Base-by-base conservation (phyloP, 495 filamentous ascomycete species). In the Neurospora hispaniola region DNA sequence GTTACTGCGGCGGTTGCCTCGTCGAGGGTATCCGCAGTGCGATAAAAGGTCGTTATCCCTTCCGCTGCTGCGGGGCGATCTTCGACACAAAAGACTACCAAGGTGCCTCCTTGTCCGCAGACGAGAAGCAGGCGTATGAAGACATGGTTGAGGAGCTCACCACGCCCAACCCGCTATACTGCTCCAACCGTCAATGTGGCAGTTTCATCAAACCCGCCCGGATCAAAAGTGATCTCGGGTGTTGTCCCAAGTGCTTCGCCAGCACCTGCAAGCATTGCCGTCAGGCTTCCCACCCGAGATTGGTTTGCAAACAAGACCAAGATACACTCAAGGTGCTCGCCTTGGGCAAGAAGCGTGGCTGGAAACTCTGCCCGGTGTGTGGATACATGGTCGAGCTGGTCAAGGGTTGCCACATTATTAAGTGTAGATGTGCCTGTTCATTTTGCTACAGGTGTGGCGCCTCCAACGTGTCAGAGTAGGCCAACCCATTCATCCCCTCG, bases 331-430 rank as follows among this genome's bases (percentile, higher is more conserved):
- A 69, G 38, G 27, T 73, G 7, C 44, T 39, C n/a, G 18, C 35
- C 11, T 7, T 73, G 31, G 72, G 41, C 16, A 42, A 54, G 42
- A 3, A 71, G 16, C 14, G 70, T 16, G 72, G 72, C 10, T 73
- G 72, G 72, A 73, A 73, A 41, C 7, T 10, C 12, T 73, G 72
- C 38, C 72, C 72, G 9, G 20, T 38, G 12, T 73, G 72, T 35
- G 23, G 38, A 3, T 43, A 62, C 39, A 42, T 73, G 42, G 23
- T 73, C 41, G 72, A 73, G 38, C 69, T 35, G 68, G 41, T 35
- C 0, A n/a, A 31, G 14, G 72, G 72, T 16, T 73, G 72, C 23
- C 68, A 59, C 23, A 69, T 70, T 2, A 66, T 73, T 42, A 54
- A 9, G 27, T 73, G 72, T 18, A 73, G 14, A 43, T 74, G 73